Evolutionary conservation across 352 stramenopile species (phyloP).

Genomic region (Globisporangium mamillatum): DNA sequence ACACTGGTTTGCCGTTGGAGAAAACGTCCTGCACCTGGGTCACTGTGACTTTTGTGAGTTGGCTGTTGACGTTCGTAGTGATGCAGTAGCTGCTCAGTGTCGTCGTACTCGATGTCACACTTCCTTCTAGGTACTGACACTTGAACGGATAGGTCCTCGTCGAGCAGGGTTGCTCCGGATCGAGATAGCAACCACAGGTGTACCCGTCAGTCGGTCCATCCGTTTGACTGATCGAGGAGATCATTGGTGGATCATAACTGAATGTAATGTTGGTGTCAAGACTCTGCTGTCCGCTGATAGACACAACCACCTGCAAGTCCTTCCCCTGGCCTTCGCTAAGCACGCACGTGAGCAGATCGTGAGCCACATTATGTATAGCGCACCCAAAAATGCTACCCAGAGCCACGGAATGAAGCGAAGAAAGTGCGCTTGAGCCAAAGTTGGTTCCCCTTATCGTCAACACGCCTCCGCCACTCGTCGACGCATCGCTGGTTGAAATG

Average conservation of each 20-base stretch:
- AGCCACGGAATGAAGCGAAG: constrained; percentile 28
- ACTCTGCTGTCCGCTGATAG: constrained; percentile 34
- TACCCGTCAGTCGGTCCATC: constrained; percentile 53
- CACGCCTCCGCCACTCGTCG: constrained; percentile 38
- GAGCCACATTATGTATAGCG: constrained; percentile 28
- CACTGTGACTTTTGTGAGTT: constrained; percentile 26
- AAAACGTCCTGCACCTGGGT: constrained; percentile 30
- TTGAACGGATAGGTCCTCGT: constrained; percentile 36
- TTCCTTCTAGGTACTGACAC: constrained; percentile 32
- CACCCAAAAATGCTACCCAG: constrained; percentile 34
- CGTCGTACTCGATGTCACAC: constrained; percentile 12
- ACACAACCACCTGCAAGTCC: constrained; percentile 33
- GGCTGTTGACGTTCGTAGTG: constrained; percentile 21
- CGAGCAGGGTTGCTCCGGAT: constrained; percentile 38
- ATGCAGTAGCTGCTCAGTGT: constrained; percentile 32
- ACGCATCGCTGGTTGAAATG: constrained; percentile 30
- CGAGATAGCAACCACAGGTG: constrained; percentile 36
- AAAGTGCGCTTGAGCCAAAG: constrained; percentile 47
- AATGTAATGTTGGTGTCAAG: constrained; percentile 26
- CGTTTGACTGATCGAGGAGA: constrained; percentile 34
- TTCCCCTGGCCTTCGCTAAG: constrained; percentile 42
- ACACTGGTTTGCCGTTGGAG: constrained; percentile 43
- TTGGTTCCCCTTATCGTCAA: constrained; percentile 49
- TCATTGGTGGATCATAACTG: constrained; percentile 39
- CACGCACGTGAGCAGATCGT: constrained; percentile 34